Evolutionary conservation across 352 stramenopile genomes (phyloP).

Genomic region (Aphanomyces invadans): DNA sequence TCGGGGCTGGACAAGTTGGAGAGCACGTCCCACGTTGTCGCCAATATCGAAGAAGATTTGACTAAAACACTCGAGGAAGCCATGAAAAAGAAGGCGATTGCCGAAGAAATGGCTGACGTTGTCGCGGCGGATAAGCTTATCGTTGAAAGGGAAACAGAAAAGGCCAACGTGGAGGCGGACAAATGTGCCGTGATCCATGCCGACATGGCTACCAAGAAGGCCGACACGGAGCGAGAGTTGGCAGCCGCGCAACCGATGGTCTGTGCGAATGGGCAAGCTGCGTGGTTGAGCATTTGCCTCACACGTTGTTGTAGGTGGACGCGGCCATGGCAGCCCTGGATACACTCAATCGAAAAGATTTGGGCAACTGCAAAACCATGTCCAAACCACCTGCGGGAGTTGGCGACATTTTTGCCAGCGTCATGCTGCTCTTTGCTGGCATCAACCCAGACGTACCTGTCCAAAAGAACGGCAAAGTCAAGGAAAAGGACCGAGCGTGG

Average conservation of each 20-base stretch:
- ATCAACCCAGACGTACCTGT: slow-evolving; percentile 58
- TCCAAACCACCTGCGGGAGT: slow-evolving; percentile 83
- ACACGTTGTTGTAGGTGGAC: slow-evolving; percentile 33
- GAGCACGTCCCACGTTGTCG: slow-evolving; percentile 81
- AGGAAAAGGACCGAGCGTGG: slow-evolving; percentile 91
- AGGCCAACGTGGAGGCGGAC: slow-evolving; percentile 84
- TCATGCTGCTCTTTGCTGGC: slow-evolving; percentile 68
- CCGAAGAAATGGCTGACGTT: slow-evolving; percentile 88
- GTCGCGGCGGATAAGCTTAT: slow-evolving; percentile 88
- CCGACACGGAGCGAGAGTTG: slow-evolving; percentile 67
- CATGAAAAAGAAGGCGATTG: slow-evolving; percentile 87
- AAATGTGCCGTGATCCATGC: slow-evolving; percentile 88
- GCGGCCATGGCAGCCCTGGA: slow-evolving; percentile 85
- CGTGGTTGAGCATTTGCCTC: not conserved
- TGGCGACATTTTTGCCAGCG: slow-evolving; percentile 75
- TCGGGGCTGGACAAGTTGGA: slow-evolving; percentile 88
- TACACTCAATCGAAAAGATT: slow-evolving; percentile 85
- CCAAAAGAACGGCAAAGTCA: slow-evolving; percentile 92
- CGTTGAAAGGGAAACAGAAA: slow-evolving; percentile 88
- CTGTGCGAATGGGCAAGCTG: not conserved
- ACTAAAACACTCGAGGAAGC: slow-evolving; percentile 85
- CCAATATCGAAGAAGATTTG: slow-evolving; percentile 89
- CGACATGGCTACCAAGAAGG: slow-evolving; percentile 88
- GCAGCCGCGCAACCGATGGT: slow-evolving; percentile 63
- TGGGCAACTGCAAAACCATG: slow-evolving; percentile 90